Conservation (phyloP, 1,284 basidiomycete species). For the Malassezia yamatoensis region DNA sequence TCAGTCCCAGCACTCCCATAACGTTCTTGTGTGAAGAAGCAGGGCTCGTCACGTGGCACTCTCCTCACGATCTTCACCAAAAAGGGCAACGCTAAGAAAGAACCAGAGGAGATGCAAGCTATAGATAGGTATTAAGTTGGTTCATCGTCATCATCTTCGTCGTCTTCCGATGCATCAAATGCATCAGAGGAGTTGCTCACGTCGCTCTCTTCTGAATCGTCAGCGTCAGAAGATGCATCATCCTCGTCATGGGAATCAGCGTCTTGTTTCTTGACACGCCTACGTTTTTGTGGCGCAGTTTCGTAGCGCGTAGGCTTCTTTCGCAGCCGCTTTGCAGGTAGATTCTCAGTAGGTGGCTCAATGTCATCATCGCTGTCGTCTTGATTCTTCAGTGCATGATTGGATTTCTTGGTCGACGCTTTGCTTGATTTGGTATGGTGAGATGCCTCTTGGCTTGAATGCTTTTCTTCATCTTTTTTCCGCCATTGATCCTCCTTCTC, state of each 20-base stretch:
- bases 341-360: background rate
- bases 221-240: background rate
- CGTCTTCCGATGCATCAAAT: background rate
- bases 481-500: conserved; percentile 3
- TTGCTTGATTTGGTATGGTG: background rate
- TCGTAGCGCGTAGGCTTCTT: conserved; percentile 4
- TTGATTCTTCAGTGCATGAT: background rate
- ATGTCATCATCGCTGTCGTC: conserved; percentile 3
- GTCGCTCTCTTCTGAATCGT: conserved; percentile 1
- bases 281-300: conserved; percentile 15
- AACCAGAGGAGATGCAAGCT: too few relatives aligned
- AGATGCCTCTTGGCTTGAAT: background rate
- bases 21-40: background rate
- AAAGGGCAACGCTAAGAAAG: too few relatives aligned
- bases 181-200: background rate
- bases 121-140: too few relatives aligned
- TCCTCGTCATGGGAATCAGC: background rate
- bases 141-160: conserved; percentile 6
- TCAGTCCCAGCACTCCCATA: conserved; percentile 19
- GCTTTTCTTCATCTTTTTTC: background rate
- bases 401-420: background rate
- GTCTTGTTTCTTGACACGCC: conserved; percentile 9
- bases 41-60: background rate
- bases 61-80: too few relatives aligned
- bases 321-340: conserved; percentile 10